Evolutionary conservation across 1,284 basidiomycete genomes (phyloP).

Genomic region (Cerrena zonata): DNA sequence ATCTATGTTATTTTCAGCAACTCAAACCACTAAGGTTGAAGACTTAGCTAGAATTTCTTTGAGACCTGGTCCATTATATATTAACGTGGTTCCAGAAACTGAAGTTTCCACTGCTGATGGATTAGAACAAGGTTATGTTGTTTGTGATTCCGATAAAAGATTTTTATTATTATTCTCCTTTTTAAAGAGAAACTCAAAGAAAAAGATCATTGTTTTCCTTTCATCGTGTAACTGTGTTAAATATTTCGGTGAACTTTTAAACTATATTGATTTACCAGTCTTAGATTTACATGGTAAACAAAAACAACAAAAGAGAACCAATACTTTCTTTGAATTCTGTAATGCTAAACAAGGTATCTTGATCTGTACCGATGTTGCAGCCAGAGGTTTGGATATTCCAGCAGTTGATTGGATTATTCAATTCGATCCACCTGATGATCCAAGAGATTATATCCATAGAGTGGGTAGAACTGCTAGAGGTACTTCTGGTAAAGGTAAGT

Average conservation of each 20-base stretch:
- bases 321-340: conserved; percentile 99
- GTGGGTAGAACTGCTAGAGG: conserved; percentile 97
- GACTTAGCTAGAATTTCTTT: conserved; percentile 96
- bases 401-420: conserved; percentile 99
- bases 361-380: conserved; percentile 95
- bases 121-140: conserved; percentile 97
- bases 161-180: conserved; percentile 98
- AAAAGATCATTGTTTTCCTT: conserved; percentile 99
- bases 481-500: conserved; percentile 96
- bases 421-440: conserved; percentile 98
- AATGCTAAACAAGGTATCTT: conserved; percentile 90
- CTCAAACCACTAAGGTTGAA: conserved; percentile 97
- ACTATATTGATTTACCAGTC: conserved; percentile 98
- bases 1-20: conserved; percentile 97
- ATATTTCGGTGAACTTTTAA: conserved; percentile 93
- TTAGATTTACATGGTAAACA: conserved; percentile 97
- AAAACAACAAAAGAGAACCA: conserved; percentile 99
- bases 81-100: conserved; percentile 92
- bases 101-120: conserved; percentile 88
- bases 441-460: conserved; percentile 97
- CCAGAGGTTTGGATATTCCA: conserved; percentile 95
- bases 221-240: conserved; percentile 97
- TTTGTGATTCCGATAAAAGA: conserved; percentile 85
- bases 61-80: conserved; percentile 88
- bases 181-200: conserved; percentile 93